Base-by-base conservation (phyloP, 2,329 filamentous ascomycete genomes). In the Metarhizium sp. region DNA sequence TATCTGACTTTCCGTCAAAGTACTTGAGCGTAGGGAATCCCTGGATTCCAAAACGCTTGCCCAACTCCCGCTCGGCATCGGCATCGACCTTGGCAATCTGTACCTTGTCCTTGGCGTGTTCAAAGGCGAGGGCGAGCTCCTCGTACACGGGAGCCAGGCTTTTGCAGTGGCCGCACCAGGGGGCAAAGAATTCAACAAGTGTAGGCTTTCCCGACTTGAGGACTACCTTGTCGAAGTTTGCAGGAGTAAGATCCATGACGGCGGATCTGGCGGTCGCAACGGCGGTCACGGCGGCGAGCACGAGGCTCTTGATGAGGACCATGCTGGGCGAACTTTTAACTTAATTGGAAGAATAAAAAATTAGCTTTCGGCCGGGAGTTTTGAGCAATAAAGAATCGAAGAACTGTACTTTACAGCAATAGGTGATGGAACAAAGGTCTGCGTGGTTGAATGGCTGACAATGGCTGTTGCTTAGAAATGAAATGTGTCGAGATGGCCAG, bases 111-210 rank as follows among this genome's bases (percentile, higher is more conserved):
- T 81, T 81, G 61, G 85, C 84, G 66, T 81, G 84, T 61, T 87
- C 84, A 71, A 92, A 95, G 46, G 78, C 76, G 51, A 78, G 71
- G 50, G 84, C 94, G 47, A 99, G 84, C 69, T 99, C 89, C 71
- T 99, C 94, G 73, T 95, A 99, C 57, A 95, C 78, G 51, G 94
- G 95, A 16, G 94, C 94, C 38, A 99, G 87, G 67, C 78, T 95
- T 82, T 97, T 97, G 90, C 94, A 99, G 80, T 99, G 94, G 36
- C 94, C 95, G 69, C 94, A 99, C 94, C 94, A 99, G 29, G 92
- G 92, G 38, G 94, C 94, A 69, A 95, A 97, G 82, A 99, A 99
- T 73, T 97, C 92, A 64, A 97, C 91, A 30, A 99, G 85, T 0
- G 94, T 92, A 47, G 94, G 92, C 78, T 95, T 97, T 73, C 91